Conservation (phyloP, 2,329 filamentous ascomycete genomes). For the Cytospora leucostoma region DNA sequence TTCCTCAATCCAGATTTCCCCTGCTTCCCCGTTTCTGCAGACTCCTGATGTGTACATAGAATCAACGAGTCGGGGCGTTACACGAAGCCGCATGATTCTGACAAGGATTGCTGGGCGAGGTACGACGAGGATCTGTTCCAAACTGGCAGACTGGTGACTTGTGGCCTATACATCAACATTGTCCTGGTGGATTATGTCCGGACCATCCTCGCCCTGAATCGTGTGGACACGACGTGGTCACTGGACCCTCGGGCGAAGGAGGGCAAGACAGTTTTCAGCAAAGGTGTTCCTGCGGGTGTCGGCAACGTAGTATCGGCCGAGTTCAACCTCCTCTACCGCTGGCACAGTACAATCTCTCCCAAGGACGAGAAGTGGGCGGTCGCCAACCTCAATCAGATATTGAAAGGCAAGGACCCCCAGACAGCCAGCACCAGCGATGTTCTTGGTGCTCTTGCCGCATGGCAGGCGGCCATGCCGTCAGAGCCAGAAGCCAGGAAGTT, state of each 20-base stretch:
- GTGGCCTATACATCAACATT: conserved; percentile 59
- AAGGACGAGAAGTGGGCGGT: conserved; percentile 65
- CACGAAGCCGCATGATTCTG: conserved; percentile 39
- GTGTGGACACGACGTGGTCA: conserved; percentile 60
- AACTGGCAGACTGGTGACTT: conserved; percentile 54
- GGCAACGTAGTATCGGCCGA: conserved; percentile 69
- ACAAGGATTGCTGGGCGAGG: conserved; percentile 38
- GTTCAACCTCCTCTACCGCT: conserved; percentile 68
- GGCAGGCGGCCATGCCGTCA: conserved; percentile 42
- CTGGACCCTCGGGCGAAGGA: conserved; percentile 65
- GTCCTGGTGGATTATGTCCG: conserved; percentile 60
- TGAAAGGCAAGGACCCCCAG: conserved; percentile 40
- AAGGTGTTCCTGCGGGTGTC: conserved; percentile 55
- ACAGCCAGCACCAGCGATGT: conserved; percentile 43
- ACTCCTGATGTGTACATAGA: conserved; percentile 29
- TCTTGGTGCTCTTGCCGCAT: conserved; percentile 39
- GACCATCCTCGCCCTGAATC: conserved; percentile 61
- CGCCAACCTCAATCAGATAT: conserved; percentile 51
- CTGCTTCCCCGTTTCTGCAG: neutral
- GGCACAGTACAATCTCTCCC: conserved; percentile 62
- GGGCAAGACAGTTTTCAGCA: conserved; percentile 45
- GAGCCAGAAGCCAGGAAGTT: conserved; percentile 53
- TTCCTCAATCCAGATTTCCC: neutral
- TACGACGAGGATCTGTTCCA: conserved; percentile 56
- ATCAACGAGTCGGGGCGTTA: conserved; percentile 71